Conservation (phyloP, 2,329 filamentous ascomycete species). For the Fusarium ramigenum region DNA sequence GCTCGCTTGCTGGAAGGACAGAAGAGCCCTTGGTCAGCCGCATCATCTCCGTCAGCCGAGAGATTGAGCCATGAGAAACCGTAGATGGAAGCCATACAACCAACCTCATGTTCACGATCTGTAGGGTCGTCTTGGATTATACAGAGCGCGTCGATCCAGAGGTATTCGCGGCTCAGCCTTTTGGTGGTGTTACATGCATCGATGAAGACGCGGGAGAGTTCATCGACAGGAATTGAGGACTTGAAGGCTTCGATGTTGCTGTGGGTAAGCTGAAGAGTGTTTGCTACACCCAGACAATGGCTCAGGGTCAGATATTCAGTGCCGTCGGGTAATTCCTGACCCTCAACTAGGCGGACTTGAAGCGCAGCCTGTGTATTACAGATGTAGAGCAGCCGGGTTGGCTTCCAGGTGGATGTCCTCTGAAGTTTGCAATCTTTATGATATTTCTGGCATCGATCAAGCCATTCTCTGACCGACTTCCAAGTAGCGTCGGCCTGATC, state of each 20-base stretch:
- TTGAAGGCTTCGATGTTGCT: not conserved
- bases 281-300: not conserved
- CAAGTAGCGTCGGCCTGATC: not conserved
- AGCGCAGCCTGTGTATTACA: not conserved
- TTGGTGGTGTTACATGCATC: not conserved
- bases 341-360: not conserved
- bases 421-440: not conserved
- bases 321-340: not conserved
- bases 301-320: constrained; percentile 14
- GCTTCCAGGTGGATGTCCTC: not conserved
- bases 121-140: constrained; percentile 25
- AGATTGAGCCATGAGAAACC: constrained; percentile 11
- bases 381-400: not conserved
- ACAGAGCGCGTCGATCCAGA: constrained; percentile 32
- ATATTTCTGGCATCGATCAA: not conserved
- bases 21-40: not conserved
- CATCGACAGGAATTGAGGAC: not conserved
- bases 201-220: not conserved
- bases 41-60: not conserved
- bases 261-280: not conserved
- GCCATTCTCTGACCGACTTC: not conserved
- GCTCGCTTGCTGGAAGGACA: not conserved
- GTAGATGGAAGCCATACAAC: not conserved
- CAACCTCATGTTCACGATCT: constrained; percentile 14
- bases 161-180: constrained; percentile 2